Conservation (phyloP, 129 eudicot genomes). For the Apium graveolens region DNA sequence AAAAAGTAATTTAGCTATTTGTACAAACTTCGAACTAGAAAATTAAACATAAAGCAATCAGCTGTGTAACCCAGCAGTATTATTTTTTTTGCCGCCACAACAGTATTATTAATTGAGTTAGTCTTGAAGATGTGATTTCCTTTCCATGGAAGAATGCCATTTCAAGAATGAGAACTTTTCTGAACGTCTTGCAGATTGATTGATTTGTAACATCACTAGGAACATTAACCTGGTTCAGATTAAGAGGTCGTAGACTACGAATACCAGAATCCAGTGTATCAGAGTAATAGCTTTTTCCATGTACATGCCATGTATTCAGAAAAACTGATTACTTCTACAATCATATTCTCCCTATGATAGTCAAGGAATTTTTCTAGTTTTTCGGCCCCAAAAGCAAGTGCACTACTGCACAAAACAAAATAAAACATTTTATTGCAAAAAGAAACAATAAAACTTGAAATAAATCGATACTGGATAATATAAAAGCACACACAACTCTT, state of each 20-base stretch:
- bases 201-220: not conserved
- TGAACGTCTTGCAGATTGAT: conserved; percentile 4
- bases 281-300: conserved; percentile 26
- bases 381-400: conserved; percentile 41
- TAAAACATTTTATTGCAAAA: too few relatives aligned
- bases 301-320: conserved; percentile 36
- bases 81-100: conserved; percentile 6
- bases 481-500: too few relatives aligned
- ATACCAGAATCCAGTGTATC: conserved; percentile 21
- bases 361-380: conserved; percentile 30
- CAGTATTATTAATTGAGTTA: too few relatives aligned
- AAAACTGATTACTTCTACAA: conserved; percentile 33
- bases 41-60: too few relatives aligned
- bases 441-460: too few relatives aligned
- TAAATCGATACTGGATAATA: too few relatives aligned
- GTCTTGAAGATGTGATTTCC: not conserved
- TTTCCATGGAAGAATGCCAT: not conserved
- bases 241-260: conserved; percentile 1
- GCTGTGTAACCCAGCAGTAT: not conserved
- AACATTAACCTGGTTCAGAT: not conserved
- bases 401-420: too few relatives aligned
- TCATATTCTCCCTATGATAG: conserved; percentile 27
- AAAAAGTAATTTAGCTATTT: too few relatives aligned
- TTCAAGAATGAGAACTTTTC: not conserved
- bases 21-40: too few relatives aligned